These are phyloP conservation scores for Coemansia javaensis DNA, from an alignment of 192 early-diverging fungal genomes.

Conservation along the genomic window DNA sequence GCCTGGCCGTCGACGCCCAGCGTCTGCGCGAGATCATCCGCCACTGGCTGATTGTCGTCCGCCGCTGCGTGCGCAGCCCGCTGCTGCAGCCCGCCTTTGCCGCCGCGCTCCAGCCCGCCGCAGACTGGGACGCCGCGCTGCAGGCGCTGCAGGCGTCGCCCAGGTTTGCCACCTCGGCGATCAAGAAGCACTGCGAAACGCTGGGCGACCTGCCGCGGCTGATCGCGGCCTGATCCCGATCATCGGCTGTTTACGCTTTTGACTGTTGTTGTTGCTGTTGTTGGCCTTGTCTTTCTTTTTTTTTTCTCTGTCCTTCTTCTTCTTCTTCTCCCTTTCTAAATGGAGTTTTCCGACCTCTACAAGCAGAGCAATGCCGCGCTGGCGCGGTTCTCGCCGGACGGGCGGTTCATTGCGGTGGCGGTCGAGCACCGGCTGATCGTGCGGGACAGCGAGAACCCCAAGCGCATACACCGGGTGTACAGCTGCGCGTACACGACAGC, in stretches of 20 bases:
- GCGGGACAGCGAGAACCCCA: conserved; percentile 36
- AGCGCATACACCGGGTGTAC: conserved; percentile 36
- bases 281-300: not conserved
- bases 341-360: conserved; percentile 50
- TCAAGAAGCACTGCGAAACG: conserved; percentile 5
- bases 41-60: conserved; percentile 6
- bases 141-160: conserved; percentile 8
- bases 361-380: conserved; percentile 43
- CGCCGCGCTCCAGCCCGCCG: conserved; percentile 3
- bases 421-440: conserved; percentile 49
- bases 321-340: no score
- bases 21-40: conserved; percentile 34
- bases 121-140: conserved; percentile 19
- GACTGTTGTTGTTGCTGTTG: not conserved
- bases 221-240: not conserved
- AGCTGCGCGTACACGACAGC: conserved; percentile 19
- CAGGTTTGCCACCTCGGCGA: conserved; percentile 13
- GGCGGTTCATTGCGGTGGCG: conserved; percentile 30
- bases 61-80: conserved; percentile 6
- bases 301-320: no score
- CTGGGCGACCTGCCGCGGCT: not conserved
- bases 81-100: conserved; percentile 4
- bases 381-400: conserved; percentile 42
- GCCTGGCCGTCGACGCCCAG: conserved; percentile 17
- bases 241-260: not conserved